Conservation (phyloP, 176 grass and related monocot genomes). For the Neostapfia colusana region DNA sequence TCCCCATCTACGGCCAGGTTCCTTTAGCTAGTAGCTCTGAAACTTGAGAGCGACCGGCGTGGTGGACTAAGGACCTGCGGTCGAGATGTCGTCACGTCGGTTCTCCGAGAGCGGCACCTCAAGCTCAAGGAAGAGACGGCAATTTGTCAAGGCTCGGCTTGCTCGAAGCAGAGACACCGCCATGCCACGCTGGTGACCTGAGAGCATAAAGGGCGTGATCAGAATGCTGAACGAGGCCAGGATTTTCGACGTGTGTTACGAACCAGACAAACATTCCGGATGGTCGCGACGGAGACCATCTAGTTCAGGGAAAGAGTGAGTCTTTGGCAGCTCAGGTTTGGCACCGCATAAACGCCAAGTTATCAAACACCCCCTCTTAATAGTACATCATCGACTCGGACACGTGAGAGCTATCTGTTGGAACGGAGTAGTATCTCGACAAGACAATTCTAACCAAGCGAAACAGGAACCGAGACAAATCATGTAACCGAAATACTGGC, state of each 20-base stretch:
- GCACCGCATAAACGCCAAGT: no score
- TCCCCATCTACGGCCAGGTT: conserved; percentile 11
- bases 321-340: no score
- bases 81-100: not conserved
- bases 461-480: not conserved
- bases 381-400: no score
- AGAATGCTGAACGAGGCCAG: not conserved
- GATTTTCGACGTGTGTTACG: not conserved
- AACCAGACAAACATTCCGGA: not conserved
- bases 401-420: no score
- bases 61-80: not conserved
- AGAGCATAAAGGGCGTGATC: not conserved
- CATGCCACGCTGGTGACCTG: no score
- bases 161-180: not conserved
- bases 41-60: not conserved
- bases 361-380: no score
- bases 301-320: not conserved
- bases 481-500: not conserved
- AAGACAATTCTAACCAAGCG: not conserved
- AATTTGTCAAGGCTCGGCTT: not conserved
- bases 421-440: no score
- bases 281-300: not conserved
- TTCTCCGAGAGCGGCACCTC: conserved; percentile 3
- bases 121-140: not conserved
- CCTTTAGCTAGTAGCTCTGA: not conserved